These are phyloP conservation scores for Calonectria crousiana DNA, from an alignment of 2,329 filamentous ascomycete genomes.

Conservation along the genomic window DNA sequence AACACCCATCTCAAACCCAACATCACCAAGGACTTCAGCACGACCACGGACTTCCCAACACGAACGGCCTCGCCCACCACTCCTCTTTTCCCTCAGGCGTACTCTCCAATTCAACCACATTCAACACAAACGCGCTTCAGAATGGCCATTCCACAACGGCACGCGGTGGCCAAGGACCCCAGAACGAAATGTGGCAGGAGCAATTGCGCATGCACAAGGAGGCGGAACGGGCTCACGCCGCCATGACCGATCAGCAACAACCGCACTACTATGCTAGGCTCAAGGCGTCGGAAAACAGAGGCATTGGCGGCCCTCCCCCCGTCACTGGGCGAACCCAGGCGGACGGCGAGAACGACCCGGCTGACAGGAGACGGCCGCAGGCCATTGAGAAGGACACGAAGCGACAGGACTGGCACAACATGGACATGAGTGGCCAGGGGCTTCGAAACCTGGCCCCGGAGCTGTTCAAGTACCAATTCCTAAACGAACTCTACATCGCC, in stretches of 20 bases:
- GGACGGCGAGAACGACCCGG: constrained; percentile 64
- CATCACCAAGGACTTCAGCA: constrained; percentile 71
- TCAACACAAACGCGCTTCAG: constrained; percentile 65
- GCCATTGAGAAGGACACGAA: constrained; percentile 75
- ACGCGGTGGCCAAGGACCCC: constrained; percentile 64
- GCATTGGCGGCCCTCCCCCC: constrained; percentile 67
- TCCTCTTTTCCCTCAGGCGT: constrained; percentile 53
- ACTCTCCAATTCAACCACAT: constrained; percentile 73
- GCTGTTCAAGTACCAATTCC: constrained; percentile 88
- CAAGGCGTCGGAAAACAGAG: constrained; percentile 78
- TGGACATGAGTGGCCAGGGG: constrained; percentile 97
- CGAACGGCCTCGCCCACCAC: constrained; percentile 65
- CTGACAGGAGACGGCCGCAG: constrained; percentile 71
- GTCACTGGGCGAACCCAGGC: constrained; percentile 61
- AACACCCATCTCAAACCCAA: constrained; percentile 75
- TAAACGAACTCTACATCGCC: constrained; percentile 92
- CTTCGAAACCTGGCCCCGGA: constrained; percentile 83
- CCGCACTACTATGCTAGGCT: constrained; percentile 79
- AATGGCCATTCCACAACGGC: constrained; percentile 67
- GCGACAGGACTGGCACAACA: constrained; percentile 88
- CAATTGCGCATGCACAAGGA: constrained; percentile 86
- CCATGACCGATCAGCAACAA: constrained; percentile 75
- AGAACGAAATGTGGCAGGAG: constrained; percentile 84
- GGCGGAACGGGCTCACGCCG: constrained; percentile 77
- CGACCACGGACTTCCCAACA: constrained; percentile 67